Evolutionary conservation across 495 filamentous ascomycete species (phyloP).

Genomic region (Lineolata rhizophorae): DNA sequence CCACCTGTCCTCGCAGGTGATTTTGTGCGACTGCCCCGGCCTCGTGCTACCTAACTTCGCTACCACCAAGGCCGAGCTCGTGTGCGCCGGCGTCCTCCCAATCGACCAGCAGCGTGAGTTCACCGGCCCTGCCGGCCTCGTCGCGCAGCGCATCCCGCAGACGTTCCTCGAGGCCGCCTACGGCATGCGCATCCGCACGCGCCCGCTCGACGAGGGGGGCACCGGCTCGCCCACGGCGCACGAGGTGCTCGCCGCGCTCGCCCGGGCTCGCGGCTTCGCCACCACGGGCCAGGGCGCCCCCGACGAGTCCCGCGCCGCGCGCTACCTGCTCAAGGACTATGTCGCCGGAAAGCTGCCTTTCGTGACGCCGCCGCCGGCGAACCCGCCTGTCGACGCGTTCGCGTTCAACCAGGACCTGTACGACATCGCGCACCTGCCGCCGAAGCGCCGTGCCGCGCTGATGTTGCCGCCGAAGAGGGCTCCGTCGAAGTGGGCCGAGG

Average conservation of each 20-base stretch:
- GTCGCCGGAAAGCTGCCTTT: constrained; percentile 89
- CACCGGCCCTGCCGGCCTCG: constrained; percentile 66
- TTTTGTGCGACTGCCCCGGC: constrained; percentile 96
- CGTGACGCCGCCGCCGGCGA: constrained; percentile 66
- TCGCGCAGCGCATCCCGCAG: constrained; percentile 83
- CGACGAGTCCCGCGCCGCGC: constrained; percentile 78
- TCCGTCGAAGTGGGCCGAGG: too few relatives aligned
- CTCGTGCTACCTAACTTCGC: constrained; percentile 98
- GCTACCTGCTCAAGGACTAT: constrained; percentile 89
- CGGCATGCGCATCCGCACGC: constrained; percentile 65
- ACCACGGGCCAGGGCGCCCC: constrained; percentile 75
- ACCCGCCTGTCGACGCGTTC: constrained; percentile 37
- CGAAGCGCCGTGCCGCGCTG: constrained; percentile 43
- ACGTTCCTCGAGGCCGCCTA: constrained; percentile 79
- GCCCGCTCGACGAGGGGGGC: constrained; percentile 81
- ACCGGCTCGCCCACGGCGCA: constrained; percentile 73
- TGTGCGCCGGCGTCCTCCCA: constrained; percentile 85
- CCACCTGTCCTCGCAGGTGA: constrained; percentile 67
- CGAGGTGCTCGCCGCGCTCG: constrained; percentile 73
- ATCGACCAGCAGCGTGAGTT: constrained; percentile 95
- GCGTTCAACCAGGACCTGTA: constrained; percentile 86
- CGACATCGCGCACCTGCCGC: constrained; percentile 52
- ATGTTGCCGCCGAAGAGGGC: constrained; percentile 19
- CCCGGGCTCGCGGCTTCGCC: constrained; percentile 68
- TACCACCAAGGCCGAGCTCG: constrained; percentile 86